phyloP scores from a whole-genome alignment of 2,329 filamentous ascomycete genomes.

The Beauveria scarabaeidicola region DNA sequence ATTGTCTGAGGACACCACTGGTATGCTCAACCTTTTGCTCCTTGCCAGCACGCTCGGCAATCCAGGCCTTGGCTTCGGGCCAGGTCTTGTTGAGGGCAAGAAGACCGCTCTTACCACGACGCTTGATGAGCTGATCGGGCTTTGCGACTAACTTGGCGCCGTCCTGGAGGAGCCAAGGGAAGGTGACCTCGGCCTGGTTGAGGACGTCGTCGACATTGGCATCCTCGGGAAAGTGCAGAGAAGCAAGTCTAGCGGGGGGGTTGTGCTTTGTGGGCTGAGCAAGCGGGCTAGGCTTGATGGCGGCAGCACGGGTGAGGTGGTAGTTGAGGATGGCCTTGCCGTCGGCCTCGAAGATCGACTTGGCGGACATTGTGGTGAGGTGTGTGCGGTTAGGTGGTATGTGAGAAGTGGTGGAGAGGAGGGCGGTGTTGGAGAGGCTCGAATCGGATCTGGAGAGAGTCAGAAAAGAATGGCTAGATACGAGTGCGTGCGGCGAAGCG shows the following conservation, averaged over 20 bases:
- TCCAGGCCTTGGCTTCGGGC: constrained; percentile 88
- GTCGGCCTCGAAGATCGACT: constrained; percentile 97
- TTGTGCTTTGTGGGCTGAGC: constrained; percentile 81
- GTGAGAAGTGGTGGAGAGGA: constrained; percentile 13
- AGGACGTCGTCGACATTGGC: constrained; percentile 75
- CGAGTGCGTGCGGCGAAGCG: neutral
- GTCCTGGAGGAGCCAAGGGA: constrained; percentile 82
- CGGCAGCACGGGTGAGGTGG: constrained; percentile 93
- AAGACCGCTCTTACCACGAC: constrained; percentile 96
- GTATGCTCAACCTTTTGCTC: constrained; percentile 87
- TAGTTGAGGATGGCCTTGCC: constrained; percentile 99
- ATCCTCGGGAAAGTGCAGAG: constrained; percentile 87
- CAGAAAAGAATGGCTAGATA: constrained; percentile 7
- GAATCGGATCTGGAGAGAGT: neutral
- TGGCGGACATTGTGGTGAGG: constrained; percentile 47
- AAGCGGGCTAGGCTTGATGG: constrained; percentile 97
- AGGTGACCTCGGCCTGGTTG: constrained; percentile 91
- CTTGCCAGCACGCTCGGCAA: constrained; percentile 87
- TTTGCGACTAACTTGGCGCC: constrained; percentile 95
- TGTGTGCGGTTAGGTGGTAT: constrained; percentile 18
- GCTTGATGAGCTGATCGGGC: constrained; percentile 99
- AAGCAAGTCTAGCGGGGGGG: constrained; percentile 80
- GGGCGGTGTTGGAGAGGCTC: neutral
- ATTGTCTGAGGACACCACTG: constrained; percentile 81
- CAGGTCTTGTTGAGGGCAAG: constrained; percentile 95